Conservation (phyloP, 805 yeast genomes). For the Hanseniaspora nectarophila region DNA sequence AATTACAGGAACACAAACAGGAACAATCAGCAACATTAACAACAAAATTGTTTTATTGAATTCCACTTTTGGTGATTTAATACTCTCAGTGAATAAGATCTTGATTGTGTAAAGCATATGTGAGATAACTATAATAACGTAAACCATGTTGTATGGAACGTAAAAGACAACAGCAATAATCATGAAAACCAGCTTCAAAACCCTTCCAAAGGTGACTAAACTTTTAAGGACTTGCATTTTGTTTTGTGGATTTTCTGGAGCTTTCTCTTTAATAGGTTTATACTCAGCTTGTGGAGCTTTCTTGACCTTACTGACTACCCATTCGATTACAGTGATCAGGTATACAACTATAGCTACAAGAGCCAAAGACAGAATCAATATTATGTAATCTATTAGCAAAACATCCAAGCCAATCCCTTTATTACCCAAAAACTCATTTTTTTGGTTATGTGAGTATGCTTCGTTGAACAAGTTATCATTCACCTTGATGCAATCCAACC, state of each 20-base stretch:
- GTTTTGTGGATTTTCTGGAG: not conserved
- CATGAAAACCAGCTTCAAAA: slow-evolving; percentile 30
- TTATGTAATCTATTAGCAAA: slow-evolving; percentile 8
- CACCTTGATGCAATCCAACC: slow-evolving; percentile 42
- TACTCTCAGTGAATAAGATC: not conserved
- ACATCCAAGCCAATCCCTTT: not conserved
- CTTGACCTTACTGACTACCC: not conserved
- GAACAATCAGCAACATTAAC: slow-evolving; percentile 65
- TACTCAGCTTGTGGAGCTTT: not conserved
- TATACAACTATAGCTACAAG: not conserved
- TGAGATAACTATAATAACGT: slow-evolving; percentile 43
- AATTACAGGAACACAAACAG: slow-evolving; percentile 65
- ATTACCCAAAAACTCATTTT: slow-evolving; percentile 11
- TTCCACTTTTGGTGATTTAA: slow-evolving; percentile 34
- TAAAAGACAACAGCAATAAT: slow-evolving; percentile 43
- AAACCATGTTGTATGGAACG: slow-evolving; percentile 75
- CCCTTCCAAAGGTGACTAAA: slow-evolving; percentile 21
- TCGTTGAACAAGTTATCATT: slow-evolving; percentile 11
- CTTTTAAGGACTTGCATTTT: not conserved
- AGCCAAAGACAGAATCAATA: slow-evolving; percentile 1
- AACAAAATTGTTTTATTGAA: slow-evolving; percentile 53
- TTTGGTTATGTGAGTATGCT: not conserved
- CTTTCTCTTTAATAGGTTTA: not conserved
- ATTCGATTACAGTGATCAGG: slow-evolving; percentile 7
- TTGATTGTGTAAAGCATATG: slow-evolving; percentile 29